Conservation (phyloP, 306 rosid genomes). For the Sphenostylis stenocarpa region DNA sequence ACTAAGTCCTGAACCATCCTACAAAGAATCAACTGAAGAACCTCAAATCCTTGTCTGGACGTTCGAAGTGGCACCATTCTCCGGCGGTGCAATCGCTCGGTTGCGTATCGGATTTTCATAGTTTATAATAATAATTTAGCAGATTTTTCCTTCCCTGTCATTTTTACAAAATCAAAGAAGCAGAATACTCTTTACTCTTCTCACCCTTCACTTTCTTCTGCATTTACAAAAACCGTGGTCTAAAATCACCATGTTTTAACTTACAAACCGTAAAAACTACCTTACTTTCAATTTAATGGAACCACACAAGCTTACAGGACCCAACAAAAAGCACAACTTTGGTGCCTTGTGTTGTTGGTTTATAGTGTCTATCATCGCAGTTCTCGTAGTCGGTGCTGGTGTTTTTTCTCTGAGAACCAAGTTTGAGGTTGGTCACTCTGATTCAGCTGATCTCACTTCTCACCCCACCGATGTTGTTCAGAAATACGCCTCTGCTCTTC, state of each 20-base stretch:
- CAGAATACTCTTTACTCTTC: conserved; percentile 26
- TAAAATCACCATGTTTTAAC: background rate
- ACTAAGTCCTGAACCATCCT: no score
- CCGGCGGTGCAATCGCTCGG: background rate
- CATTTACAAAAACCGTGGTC: background rate
- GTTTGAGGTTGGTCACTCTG: conserved; percentile 32
- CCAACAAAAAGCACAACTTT: conserved; percentile 18
- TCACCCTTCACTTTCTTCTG: background rate
- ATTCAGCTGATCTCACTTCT: background rate
- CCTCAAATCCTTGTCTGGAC: conserved; percentile 3
- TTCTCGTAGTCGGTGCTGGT: conserved; percentile 41
- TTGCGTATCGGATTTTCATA: background rate
- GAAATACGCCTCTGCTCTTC: conserved; percentile 46
- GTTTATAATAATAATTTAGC: background rate
- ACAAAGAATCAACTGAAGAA: background rate
- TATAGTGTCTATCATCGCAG: conserved; percentile 32
- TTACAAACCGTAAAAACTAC: background rate
- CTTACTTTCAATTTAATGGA: conserved; percentile 23
- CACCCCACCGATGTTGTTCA: conserved; percentile 38
- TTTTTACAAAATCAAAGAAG: conserved; percentile 9
- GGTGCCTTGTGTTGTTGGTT: conserved; percentile 43
- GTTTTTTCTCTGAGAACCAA: conserved; percentile 26
- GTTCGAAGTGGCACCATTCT: background rate
- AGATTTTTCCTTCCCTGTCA: background rate
- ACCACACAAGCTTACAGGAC: background rate